Conservation (phyloP, 2,329 filamentous ascomycete species). For the Metarhizium anisopliae region DNA sequence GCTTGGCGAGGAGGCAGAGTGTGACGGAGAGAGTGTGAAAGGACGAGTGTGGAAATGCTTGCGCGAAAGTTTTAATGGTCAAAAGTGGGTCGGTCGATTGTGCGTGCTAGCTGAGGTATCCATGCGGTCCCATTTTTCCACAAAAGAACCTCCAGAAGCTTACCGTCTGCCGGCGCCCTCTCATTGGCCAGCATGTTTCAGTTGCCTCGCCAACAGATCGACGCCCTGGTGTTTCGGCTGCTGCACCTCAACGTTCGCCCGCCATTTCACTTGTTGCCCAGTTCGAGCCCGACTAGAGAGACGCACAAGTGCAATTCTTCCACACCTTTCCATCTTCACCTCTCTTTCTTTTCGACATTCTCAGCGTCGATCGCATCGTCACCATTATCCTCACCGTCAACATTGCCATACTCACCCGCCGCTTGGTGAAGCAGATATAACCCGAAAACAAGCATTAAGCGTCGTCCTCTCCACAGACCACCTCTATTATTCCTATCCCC, state of each 20-base stretch:
- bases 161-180: background rate
- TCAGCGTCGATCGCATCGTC: background rate
- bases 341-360: background rate
- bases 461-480: conserved; percentile 2
- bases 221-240: conserved; percentile 14
- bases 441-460: background rate
- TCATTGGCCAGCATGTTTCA: background rate
- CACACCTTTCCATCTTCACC: background rate
- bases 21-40: background rate
- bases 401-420: too few relatives aligned
- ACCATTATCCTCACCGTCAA: background rate
- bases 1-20: background rate
- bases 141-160: background rate
- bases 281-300: conserved; percentile 1
- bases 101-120: background rate
- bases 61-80: background rate
- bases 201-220: conserved; percentile 28
- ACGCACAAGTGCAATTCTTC: background rate
- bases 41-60: background rate
- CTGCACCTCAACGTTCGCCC: conserved; percentile 2
- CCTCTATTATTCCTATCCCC: background rate
- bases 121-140: background rate
- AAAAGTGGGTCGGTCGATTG: too few relatives aligned
- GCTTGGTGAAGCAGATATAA: background rate
- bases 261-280: conserved; percentile 11